These are phyloP conservation scores for Pleurotus giganteus DNA, from an alignment of 768 basidiomycete species.

Conservation along the genomic window DNA sequence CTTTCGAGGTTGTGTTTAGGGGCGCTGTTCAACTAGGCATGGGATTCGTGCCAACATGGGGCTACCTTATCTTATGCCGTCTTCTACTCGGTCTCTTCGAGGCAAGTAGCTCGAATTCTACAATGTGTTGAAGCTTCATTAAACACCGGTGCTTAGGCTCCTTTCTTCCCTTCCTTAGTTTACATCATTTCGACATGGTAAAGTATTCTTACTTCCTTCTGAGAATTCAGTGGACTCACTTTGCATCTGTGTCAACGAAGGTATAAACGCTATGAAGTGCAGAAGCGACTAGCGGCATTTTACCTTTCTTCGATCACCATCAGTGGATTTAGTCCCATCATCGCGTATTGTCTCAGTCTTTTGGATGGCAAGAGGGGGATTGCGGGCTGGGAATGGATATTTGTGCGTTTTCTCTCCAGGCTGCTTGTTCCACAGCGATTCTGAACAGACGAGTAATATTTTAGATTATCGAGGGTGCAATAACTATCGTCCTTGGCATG, in stretches of 20 bases:
- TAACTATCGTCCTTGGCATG: constrained; percentile 39
- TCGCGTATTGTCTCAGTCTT: constrained; percentile 40
- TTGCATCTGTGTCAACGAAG: neutral
- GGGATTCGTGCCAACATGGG: constrained; percentile 43
- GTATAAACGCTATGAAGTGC: constrained; percentile 29
- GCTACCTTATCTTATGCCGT: constrained; percentile 36
- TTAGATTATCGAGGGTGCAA: constrained; percentile 44
- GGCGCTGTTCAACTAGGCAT: constrained; percentile 42
- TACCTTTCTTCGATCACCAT: constrained; percentile 39
- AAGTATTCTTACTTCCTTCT: neutral
- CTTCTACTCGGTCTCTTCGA: constrained; percentile 45
- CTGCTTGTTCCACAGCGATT: no score
- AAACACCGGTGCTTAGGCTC: constrained; percentile 26
- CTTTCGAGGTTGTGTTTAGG: neutral
- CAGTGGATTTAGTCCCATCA: constrained; percentile 40
- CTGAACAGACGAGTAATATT: neutral
- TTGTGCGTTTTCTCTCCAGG: constrained; percentile 34
- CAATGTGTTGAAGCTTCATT: neutral
- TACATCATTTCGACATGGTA: constrained; percentile 49
- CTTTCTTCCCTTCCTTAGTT: constrained; percentile 44
- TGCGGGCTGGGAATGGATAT: constrained; percentile 51
- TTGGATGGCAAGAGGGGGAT: constrained; percentile 38
- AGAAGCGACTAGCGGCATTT: constrained; percentile 22
- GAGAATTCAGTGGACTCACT: neutral
- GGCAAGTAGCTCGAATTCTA: constrained; percentile 22